Evolutionary conservation across 176 grass and related monocot species (phyloP), one percentile per base, ranked within the genome.

Genomic region (Zea luxurians): DNA sequence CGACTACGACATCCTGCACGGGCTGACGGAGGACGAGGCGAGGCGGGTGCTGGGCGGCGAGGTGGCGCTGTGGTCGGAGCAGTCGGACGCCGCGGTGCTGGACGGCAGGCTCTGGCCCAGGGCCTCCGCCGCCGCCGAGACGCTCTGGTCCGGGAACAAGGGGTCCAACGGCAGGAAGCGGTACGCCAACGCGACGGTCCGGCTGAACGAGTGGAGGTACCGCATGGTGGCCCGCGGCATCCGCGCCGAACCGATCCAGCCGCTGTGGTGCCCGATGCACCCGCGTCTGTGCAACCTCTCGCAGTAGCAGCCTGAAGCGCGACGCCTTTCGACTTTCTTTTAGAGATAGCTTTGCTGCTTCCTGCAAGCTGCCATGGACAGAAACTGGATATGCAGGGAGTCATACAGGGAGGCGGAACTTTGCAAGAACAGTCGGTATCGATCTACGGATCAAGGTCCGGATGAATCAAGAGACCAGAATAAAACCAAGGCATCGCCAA

Each of bases 11-110:
- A 92, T 97, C 85, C 84, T 93, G 61, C 78, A 97, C 88, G 91
- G 91, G 52, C 86, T 97, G 0, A 97, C 81, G 17, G 85, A 88
- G 70, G 83, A 86, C 13, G 91, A 97, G 87, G 89, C 89, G 0
- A 52, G 37, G 65, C 70, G 42, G 61, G 91, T 97, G 73, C 82
- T 97, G 59, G 91, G 95, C 45, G 91, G 89, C 13, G 95, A 97
- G 89, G 89, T 97, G 82, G 91, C 91, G 65, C 80, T 97, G 63
- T 97, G 95, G 95, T 97, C 95, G 41, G 95, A 97, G 89, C 87
- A 90, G 80, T 81, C 95, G 40, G 91, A 94, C 68, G 87, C 75
- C 45, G 37, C 74, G 13, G 95, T 97, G 73, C 50, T 97, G 46
- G 95, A 97, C 79, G 73, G 77, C 50, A 83, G 62, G 77, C 82